Percentiles rank a stretch among this genome's conserved stretches.
Conservation (phyloP, 352 stramenopile genomes). For the Aphanomyces invadans region DNA sequence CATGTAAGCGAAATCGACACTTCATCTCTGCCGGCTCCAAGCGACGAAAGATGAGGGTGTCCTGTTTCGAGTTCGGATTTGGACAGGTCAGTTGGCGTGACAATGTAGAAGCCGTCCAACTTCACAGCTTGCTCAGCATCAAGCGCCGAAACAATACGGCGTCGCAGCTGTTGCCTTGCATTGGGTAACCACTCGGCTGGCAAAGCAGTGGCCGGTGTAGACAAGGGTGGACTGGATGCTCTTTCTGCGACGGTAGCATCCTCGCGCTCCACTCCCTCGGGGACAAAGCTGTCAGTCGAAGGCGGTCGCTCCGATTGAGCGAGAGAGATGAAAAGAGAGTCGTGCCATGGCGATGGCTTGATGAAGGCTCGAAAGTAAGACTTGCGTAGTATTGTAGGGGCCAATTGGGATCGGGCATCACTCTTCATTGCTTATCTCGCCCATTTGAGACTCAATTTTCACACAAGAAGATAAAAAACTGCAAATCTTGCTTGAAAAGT, state of each 20-base stretch:
- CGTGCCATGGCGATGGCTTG: not conserved
- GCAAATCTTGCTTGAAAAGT: no score
- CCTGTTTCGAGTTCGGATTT: not conserved
- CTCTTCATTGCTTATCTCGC: no score
- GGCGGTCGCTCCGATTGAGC: not conserved
- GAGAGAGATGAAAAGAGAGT: not conserved
- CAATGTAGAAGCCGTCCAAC: not conserved
- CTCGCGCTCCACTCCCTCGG: not conserved
- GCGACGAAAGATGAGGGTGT: not conserved
- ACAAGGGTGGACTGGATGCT: not conserved
- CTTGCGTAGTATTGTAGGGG: no score
- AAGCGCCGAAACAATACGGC: not conserved
- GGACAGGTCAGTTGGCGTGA: not conserved
- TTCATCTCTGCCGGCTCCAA: not conserved
- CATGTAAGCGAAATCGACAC: not conserved
- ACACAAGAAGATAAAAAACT: no score
- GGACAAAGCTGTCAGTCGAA: not conserved
- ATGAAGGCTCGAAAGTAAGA: no score
- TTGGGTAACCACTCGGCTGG: not conserved
- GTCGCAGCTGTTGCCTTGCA: not conserved
- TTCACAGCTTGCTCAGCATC: not conserved
- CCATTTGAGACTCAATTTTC: no score
- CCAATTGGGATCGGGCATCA: no score
- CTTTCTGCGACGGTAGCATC: not conserved
- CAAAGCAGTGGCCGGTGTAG: not conserved